Evolutionary conservation across 2,329 filamentous ascomycete genomes (phyloP).

Genomic region (Verticillium longisporum): DNA sequence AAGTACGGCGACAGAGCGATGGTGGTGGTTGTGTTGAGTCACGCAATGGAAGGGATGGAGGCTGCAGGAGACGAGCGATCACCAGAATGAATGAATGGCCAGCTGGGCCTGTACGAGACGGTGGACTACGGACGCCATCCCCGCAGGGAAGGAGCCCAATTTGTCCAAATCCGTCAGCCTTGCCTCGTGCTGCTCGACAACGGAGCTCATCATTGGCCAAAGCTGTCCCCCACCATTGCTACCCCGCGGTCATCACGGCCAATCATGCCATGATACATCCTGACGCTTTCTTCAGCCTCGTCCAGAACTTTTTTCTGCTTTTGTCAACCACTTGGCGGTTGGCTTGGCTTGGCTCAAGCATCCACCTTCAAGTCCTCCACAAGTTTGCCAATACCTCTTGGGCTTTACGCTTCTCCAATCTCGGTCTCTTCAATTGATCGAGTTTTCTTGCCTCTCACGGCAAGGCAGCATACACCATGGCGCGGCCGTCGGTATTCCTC

Average conservation of each 20-base stretch:
- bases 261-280: neutral
- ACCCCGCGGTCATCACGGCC: neutral
- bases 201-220: neutral
- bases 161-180: neutral
- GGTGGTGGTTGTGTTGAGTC: conserved; percentile 2
- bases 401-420: neutral
- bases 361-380: neutral
- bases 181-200: neutral
- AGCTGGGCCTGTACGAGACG: neutral
- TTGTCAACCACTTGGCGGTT: neutral
- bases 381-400: too few relatives aligned
- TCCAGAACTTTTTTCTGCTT: neutral
- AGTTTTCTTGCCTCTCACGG: too few relatives aligned
- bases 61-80: neutral
- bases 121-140: neutral
- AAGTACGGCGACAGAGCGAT: neutral
- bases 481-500: conserved; percentile 67
- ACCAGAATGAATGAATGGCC: conserved; percentile 1
- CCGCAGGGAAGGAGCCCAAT: conserved; percentile 2
- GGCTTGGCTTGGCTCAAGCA: neutral
- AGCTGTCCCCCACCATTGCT: neutral
- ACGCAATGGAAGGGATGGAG: conserved; percentile 3
- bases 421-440: neutral
- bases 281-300: neutral
- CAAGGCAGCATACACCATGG: conserved; percentile 20